Conservation (phyloP, 2,329 filamentous ascomycete genomes). For the Aspergillus aculeatus region DNA sequence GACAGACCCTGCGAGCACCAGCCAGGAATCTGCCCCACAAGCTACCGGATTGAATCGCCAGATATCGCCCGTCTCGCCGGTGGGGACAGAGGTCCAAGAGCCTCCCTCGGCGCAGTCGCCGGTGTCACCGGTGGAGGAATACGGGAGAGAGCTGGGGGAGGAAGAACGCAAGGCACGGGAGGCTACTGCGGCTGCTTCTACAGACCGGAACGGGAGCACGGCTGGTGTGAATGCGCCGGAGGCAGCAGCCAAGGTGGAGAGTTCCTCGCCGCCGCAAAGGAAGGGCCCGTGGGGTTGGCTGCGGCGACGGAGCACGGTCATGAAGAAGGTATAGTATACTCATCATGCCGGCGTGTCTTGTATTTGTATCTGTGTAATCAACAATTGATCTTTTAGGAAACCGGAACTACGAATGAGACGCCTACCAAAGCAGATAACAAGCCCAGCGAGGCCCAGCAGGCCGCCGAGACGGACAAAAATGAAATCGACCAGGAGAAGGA, state of each 20-base stretch:
- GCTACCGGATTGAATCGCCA: conserved; percentile 9
- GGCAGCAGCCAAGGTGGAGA: conserved; percentile 18
- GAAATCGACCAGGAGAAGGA: conserved; percentile 60
- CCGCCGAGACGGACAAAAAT: conserved; percentile 28
- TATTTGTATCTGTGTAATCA: not conserved
- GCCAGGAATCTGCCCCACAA: not conserved
- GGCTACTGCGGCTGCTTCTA: conserved; percentile 4
- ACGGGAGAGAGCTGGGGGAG: conserved; percentile 32
- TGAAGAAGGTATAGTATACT: conserved; percentile 31
- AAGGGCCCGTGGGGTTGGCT: conserved; percentile 42
- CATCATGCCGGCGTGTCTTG: not conserved
- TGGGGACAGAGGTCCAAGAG: conserved; percentile 48
- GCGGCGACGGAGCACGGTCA: conserved; percentile 36
- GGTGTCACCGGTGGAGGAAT: conserved; percentile 47
- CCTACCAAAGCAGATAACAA: not conserved
- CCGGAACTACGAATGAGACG: conserved; percentile 12
- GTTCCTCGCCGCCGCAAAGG: conserved; percentile 22
- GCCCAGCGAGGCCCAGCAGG: conserved; percentile 9
- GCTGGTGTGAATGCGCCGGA: conserved; percentile 16
- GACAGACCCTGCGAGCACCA: conserved; percentile 39
- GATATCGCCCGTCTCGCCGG: conserved; percentile 22
- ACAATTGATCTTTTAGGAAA: not conserved
- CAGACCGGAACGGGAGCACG: conserved; percentile 2
- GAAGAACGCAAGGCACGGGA: conserved; percentile 37
- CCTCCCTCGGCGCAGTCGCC: conserved; percentile 47